These are phyloP conservation scores for Nicotiana knightiana DNA, from an alignment of 257 asterid species.

Conservation along the genomic window DNA sequence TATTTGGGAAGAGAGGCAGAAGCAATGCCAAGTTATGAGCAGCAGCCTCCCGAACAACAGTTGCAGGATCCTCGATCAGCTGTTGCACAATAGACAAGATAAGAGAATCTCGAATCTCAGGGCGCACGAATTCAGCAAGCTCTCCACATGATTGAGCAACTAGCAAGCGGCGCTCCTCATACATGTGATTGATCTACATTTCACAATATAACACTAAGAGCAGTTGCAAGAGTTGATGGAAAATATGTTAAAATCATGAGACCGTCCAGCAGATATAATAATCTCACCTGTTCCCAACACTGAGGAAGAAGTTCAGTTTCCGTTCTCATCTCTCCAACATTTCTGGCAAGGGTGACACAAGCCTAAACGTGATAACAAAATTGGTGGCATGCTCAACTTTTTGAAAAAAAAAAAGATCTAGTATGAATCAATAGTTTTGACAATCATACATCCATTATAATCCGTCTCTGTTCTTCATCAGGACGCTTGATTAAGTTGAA, in stretches of 20 bases:
- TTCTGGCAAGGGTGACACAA: slow-evolving; percentile 89
- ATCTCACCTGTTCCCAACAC: slow-evolving; percentile 97
- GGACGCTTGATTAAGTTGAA: slow-evolving; percentile 98
- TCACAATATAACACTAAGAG: slow-evolving; percentile 12
- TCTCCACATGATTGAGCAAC: slow-evolving; percentile 99
- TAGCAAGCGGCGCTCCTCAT: slow-evolving; percentile 96
- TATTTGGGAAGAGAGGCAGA: slow-evolving; percentile 92
- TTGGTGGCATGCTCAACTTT: slow-evolving; percentile 13
- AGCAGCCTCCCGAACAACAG: slow-evolving; percentile 96
- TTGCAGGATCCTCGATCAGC: slow-evolving; percentile 96
- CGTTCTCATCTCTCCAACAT: slow-evolving; percentile 92
- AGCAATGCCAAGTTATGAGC: slow-evolving; percentile 94
- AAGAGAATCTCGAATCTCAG: slow-evolving; percentile 98
- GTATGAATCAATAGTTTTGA: slow-evolving; percentile 1
- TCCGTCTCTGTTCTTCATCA: slow-evolving; percentile 91
- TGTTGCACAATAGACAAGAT: slow-evolving; percentile 97
- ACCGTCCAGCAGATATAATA: slow-evolving; percentile 6
- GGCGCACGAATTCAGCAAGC: slow-evolving; percentile 91
- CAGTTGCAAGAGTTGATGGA: background rate
- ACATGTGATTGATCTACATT: slow-evolving; percentile 90
- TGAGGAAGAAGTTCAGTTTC: slow-evolving; percentile 98
- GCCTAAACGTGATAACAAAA: slow-evolving; percentile 51
- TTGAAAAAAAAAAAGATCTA: background rate
- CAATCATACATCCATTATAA: slow-evolving; percentile 93
- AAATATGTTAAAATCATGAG: background rate